Conservation (phyloP, 306 rosid species). For the Macrotyloma uniflorum region DNA sequence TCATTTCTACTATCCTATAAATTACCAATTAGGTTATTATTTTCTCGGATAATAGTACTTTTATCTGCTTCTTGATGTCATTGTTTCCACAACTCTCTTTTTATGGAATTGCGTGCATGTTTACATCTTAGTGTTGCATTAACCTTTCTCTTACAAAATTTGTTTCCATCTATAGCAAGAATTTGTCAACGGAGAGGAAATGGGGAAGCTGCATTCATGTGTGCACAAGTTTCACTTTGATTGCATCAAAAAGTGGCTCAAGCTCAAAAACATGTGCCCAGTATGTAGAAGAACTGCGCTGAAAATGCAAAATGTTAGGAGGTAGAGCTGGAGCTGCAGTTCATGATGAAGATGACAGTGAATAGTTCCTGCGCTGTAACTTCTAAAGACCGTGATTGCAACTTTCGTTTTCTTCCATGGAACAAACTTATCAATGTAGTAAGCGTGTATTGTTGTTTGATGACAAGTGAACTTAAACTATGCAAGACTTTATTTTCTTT, state of each 20-base stretch:
- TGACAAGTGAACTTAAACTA: background rate
- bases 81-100: background rate
- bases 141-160: background rate
- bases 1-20: background rate
- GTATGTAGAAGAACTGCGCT: constrained; percentile 35
- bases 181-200: constrained; percentile 23
- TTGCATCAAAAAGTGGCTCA: constrained; percentile 47
- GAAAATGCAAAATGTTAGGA: background rate
- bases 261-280: constrained; percentile 45
- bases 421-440: background rate
- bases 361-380: background rate
- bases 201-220: constrained; percentile 40
- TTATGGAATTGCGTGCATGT: background rate
- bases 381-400: background rate
- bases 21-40: background rate
- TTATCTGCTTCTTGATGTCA: background rate
- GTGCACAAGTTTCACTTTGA: constrained; percentile 37
- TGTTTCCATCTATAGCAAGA: background rate
- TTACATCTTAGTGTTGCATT: background rate
- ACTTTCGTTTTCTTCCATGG: background rate
- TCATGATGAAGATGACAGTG: background rate
- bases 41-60: background rate
- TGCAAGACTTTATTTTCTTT: background rate
- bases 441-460: background rate
- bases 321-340: background rate